phyloP scores from a whole-genome alignment of 2,329 filamentous ascomycete species.

The Ceratocystis destructans region DNA sequence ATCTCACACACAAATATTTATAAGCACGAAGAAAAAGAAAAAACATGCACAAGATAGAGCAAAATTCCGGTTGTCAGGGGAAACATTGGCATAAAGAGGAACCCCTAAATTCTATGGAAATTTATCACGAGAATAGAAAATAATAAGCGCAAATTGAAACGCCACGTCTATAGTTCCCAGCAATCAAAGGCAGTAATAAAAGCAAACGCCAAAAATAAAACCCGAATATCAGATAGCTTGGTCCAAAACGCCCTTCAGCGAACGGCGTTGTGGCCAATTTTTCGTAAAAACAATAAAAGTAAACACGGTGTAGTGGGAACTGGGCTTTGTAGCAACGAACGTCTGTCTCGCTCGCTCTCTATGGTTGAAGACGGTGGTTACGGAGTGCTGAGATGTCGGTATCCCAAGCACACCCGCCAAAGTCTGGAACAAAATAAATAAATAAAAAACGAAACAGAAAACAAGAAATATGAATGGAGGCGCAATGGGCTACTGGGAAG shows the following conservation, averaged over 20 bases:
- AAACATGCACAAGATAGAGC: neutral
- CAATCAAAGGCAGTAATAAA: neutral
- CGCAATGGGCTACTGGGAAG: conserved; percentile 9
- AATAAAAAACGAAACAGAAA: conserved; percentile 12
- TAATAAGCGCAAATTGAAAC: conserved; percentile 6
- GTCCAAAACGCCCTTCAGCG: neutral
- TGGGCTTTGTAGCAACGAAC: conserved; percentile 7
- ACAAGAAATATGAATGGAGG: conserved; percentile 20
- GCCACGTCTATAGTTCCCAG: conserved; percentile 3
- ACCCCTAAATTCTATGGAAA: conserved; percentile 1
- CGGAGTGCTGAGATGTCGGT: neutral
- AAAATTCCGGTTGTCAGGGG: neutral
- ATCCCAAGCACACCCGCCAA: neutral
- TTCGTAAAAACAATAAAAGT: conserved; percentile 15
- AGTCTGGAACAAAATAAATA: neutral
- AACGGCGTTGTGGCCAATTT: neutral
- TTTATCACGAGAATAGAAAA: neutral
- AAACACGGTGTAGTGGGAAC: conserved; percentile 4
- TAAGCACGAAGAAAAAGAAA: neutral
- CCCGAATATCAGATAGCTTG: neutral
- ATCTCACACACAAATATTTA: too few species aligned
- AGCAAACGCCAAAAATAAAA: neutral
- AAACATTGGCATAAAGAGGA: neutral
- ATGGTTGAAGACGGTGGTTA: conserved; percentile 8
- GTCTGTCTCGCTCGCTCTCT: conserved; percentile 6